Base-by-base conservation (phyloP, 2,329 filamentous ascomycete genomes). In the Fusarium albidum region DNA sequence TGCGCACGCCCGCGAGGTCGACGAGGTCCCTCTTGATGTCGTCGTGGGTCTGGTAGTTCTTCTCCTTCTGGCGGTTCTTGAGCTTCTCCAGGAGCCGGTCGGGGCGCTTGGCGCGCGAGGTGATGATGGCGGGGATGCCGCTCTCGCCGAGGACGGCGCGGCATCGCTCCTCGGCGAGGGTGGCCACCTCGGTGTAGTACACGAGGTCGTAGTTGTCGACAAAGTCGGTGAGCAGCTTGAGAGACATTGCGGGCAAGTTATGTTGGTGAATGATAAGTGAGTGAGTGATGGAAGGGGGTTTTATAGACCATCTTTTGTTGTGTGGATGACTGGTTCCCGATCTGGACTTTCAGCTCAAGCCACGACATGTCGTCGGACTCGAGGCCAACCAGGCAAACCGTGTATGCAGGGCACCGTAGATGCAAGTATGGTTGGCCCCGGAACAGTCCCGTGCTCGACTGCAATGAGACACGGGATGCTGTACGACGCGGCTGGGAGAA, bases 51-150 rank as follows among this genome's bases (percentile, higher is more conserved):
- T 31, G 11, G 8, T 50, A 50, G 26, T 37, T 21, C 27, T 50
- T 44, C 17, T 31, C 21, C 10, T 17, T 35, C 6, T 35, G 18
- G 5, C 42, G 32, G 9, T 42, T 9, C 32, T 44, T 32, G 8
- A 50, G 21, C 27, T 50, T 50, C 9, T 25, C 25, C 9, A 15
- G 14, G 11, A 50, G 31, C 14, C 39, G 25, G 6, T 26, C 32
- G 11, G 47, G 31, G 8, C 18, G 9, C 15, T 44, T 50, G 7
- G 47, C 47, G 17, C 47, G 47, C 4, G 47, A 50, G 7, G 47
- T 44, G 39, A 50, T 37, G 47, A 50, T 44, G 25, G 47, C 47
- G 4, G 31, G 32, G 25, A 50, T 50, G 15, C 32, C 39, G 11
- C 17, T 25, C 6, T 44, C 32, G 15, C 11, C 25, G 12, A 50